Evolutionary conservation across 768 basidiomycete species (phyloP).

Genomic region (Imleria badia): DNA sequence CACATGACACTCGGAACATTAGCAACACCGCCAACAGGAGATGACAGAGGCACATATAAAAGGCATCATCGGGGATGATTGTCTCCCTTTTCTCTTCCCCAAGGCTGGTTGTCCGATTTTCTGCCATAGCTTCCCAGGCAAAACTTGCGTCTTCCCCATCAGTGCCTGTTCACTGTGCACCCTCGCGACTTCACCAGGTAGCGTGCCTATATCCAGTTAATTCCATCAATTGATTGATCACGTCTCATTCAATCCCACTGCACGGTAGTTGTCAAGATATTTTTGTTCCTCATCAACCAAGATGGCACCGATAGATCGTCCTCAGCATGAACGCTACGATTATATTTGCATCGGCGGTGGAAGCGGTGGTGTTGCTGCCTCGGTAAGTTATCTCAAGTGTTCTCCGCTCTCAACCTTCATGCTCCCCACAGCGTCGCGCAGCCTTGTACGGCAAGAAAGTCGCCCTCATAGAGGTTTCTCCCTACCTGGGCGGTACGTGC

Average conservation of each 20-base stretch:
- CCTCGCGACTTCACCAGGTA: constrained; percentile 29
- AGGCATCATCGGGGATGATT: constrained; percentile 13
- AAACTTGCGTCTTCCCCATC: constrained; percentile 14
- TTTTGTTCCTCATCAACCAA: constrained; percentile 40
- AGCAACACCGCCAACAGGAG: neutral
- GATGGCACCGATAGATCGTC: constrained; percentile 74
- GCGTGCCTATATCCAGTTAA: neutral
- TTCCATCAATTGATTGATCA: constrained; percentile 3
- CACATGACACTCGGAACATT: constrained; percentile 17
- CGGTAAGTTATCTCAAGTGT: constrained; percentile 49
- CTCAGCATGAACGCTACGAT: constrained; percentile 70
- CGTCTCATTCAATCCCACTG: neutral
- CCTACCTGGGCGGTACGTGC: constrained; percentile 88
- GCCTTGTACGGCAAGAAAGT: constrained; percentile 91
- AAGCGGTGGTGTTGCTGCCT: constrained; percentile 87
- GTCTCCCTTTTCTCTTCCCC: constrained; percentile 4
- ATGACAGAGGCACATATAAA: constrained; percentile 24
- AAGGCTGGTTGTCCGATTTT: constrained; percentile 9
- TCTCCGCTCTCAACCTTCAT: neutral
- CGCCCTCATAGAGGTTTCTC: constrained; percentile 78
- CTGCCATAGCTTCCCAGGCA: constrained; percentile 3
- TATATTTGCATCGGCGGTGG: constrained; percentile 91
- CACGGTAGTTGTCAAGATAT: constrained; percentile 46
- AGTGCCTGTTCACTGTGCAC: constrained; percentile 6
- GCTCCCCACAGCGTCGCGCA: constrained; percentile 71